Conservation (phyloP, 495 filamentous ascomycete genomes). For the Daldinia loculata region DNA sequence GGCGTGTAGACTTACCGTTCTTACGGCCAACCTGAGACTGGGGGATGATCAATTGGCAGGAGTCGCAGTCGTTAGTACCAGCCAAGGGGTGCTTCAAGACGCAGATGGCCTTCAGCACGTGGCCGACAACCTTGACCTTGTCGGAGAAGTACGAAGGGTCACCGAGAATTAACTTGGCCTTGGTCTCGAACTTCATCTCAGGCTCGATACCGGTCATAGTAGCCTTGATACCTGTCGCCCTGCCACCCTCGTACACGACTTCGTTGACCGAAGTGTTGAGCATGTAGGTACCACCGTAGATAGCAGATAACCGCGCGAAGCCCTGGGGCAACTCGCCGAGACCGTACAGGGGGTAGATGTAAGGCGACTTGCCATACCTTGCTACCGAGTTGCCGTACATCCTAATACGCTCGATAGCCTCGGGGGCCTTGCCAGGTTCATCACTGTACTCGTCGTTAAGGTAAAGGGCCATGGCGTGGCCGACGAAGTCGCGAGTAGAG, state of each 20-base stretch:
- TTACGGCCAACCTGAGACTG: conserved; percentile 95
- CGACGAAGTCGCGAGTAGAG: conserved; percentile 94
- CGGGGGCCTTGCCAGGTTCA: conserved; percentile 74
- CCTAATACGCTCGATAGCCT: conserved; percentile 89
- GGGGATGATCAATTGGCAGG: conserved; percentile 94
- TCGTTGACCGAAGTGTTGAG: conserved; percentile 94
- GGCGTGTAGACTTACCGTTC: conserved; percentile 70
- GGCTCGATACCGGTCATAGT: conserved; percentile 88
- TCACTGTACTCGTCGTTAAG: conserved; percentile 86
- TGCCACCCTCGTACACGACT: conserved; percentile 78
- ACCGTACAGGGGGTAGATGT: conserved; percentile 98
- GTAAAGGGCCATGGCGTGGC: conserved; percentile 98
- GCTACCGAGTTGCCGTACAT: conserved; percentile 98
- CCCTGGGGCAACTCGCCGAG: conserved; percentile 97
- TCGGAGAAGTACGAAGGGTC: conserved; percentile 96
- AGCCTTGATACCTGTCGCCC: conserved; percentile 92
- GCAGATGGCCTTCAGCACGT: conserved; percentile 95
- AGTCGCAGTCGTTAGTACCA: conserved; percentile 86
- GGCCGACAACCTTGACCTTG: conserved; percentile 85
- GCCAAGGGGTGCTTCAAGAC: conserved; percentile 94
- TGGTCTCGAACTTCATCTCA: conserved; percentile 94
- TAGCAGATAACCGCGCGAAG: conserved; percentile 95
- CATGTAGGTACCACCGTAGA: conserved; percentile 99
- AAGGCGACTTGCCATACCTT: conserved; percentile 97
- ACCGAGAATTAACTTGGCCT: conserved; percentile 93